These are phyloP conservation scores for Hypoxylon intermedium DNA, from an alignment of 495 filamentous ascomycete species.

Conservation along the genomic window DNA sequence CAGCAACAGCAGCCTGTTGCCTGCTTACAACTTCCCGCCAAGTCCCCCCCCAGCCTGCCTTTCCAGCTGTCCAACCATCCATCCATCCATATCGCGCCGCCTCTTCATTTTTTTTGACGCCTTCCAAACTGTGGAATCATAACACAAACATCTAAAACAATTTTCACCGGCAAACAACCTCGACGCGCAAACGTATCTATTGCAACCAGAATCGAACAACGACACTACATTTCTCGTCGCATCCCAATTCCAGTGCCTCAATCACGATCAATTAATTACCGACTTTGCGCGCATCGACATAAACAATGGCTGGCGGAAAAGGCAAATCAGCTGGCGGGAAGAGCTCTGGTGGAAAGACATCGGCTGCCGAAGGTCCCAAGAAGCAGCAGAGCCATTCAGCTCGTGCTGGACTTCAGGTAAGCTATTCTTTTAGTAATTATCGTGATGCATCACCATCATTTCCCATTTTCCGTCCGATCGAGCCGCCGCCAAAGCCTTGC, in stretches of 20 bases:
- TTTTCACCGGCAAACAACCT: conserved; percentile 39
- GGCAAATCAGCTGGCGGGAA: conserved; percentile 94
- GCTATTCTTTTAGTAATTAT: conserved; percentile 49
- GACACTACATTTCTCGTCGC: conserved; percentile 5
- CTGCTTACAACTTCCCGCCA: background rate
- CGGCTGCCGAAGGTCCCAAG: conserved; percentile 76
- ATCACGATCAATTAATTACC: conserved; percentile 18
- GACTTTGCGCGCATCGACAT: conserved; percentile 41
- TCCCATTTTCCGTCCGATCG: conserved; percentile 5
- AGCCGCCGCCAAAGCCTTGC: conserved; percentile 10
- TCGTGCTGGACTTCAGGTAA: conserved; percentile 97
- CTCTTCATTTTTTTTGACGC: conserved; percentile 37
- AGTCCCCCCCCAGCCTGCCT: conserved; percentile 2
- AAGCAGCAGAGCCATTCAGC: conserved; percentile 97
- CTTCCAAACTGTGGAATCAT: conserved; percentile 35
- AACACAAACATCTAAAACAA: conserved; percentile 41
- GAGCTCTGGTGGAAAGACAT: conserved; percentile 80
- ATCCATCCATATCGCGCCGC: conserved; percentile 36
- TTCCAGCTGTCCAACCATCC: background rate
- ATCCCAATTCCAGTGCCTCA: conserved; percentile 4
- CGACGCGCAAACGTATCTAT: conserved; percentile 40
- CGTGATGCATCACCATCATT: conserved; percentile 32
- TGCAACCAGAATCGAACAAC: conserved; percentile 10
- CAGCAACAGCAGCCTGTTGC: background rate
- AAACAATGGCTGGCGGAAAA: conserved; percentile 79